Base-by-base conservation (phyloP, 2,329 filamentous ascomycete genomes). In the Sclerotinia sclerotiorum region DNA sequence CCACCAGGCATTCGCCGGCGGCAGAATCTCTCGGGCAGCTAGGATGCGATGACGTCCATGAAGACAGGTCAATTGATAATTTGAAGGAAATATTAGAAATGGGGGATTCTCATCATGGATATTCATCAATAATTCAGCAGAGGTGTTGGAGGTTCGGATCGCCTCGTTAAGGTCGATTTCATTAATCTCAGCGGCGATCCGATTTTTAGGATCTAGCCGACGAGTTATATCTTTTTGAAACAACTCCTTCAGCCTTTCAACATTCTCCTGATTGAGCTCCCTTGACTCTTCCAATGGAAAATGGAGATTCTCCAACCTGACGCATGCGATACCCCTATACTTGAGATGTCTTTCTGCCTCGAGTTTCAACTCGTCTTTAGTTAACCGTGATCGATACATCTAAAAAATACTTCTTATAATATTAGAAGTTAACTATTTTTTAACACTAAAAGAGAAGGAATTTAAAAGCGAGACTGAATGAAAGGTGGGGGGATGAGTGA, bases 231-330 rank as follows among this genome's bases (percentile, higher is more conserved):
- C 39, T 51, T 57, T 67, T 54, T 48, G 60, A 55, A 66, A 66
- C n/a, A 68, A 21, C 24, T 68, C 52, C 29, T 57, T 68, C 52
- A 68, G 58, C 52, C 58, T 68, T 42, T 68, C 35, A 44, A 68
- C 61, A 64, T 66, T 71, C 52, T 67, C 65, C 48, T 57, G 29
- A 68, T 64, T 55, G 39, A 67, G 65, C 48, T 71, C 64, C 54
- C 61, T 69, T 17, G 57, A 49, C 46, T 69, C 52, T 51, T 70
- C 68, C 57, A 32, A 70, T 56, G 51, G 46, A 64, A 71, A 73
- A 70, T 72, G 42, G 49, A 72, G 69, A n/a, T 49, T 69, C 63
- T 72, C 46, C 32, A 73, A 69, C 57, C 65, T 67, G 39, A 73
- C 68, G 56, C 70, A 52, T 29, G 65, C 68, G 21, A 67, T 73